A percentile compares a stretch with the other conserved stretches of the same genome.
Conservation (phyloP, 768 basidiomycete genomes). For the Russula sp. region DNA sequence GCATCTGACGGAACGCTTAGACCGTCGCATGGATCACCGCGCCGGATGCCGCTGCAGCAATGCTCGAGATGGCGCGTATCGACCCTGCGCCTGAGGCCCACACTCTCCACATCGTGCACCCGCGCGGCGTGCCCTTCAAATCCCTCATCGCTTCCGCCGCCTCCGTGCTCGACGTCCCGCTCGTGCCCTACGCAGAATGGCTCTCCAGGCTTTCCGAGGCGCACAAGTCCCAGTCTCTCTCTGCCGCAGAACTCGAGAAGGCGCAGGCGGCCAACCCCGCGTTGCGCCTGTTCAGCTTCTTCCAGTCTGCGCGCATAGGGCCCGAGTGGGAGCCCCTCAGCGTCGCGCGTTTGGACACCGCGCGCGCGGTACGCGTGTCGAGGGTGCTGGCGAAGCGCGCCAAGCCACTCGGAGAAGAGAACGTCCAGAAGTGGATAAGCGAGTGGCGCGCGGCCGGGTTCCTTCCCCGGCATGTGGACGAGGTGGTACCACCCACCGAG, state of each 20-base stretch:
- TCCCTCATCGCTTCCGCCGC: slow-evolving; percentile 23
- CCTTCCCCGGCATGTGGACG: slow-evolving; percentile 7
- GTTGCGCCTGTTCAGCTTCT: slow-evolving; percentile 20
- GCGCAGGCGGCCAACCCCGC: slow-evolving; percentile 22
- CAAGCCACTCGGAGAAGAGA: slow-evolving; percentile 15
- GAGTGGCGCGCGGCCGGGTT: slow-evolving; percentile 21
- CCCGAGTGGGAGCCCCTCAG: slow-evolving; percentile 26
- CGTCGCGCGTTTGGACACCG: slow-evolving; percentile 23
- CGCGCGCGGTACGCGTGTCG: slow-evolving; percentile 20
- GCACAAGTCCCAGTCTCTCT: slow-evolving; percentile 9
- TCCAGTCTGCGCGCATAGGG: slow-evolving; percentile 17
- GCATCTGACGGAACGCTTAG: slow-evolving; percentile 4
- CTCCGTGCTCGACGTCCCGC: slow-evolving; percentile 21
- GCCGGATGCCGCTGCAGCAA: slow-evolving; percentile 25
- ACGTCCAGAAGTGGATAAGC: slow-evolving; percentile 18
- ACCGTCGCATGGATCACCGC: slow-evolving; percentile 28
- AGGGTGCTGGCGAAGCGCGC: slow-evolving; percentile 15
- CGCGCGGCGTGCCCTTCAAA: slow-evolving; percentile 26
- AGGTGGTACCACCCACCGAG: neutral
- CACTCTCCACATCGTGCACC: slow-evolving; percentile 25
- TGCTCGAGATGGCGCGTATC: slow-evolving; percentile 27
- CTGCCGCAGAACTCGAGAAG: slow-evolving; percentile 11
- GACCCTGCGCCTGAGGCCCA: slow-evolving; percentile 7
- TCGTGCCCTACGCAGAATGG: slow-evolving; percentile 28
- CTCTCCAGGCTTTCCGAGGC: slow-evolving; percentile 21